Evolutionary conservation across 768 basidiomycete genomes (phyloP).

Genomic region (Hypholoma sublateritium): DNA sequence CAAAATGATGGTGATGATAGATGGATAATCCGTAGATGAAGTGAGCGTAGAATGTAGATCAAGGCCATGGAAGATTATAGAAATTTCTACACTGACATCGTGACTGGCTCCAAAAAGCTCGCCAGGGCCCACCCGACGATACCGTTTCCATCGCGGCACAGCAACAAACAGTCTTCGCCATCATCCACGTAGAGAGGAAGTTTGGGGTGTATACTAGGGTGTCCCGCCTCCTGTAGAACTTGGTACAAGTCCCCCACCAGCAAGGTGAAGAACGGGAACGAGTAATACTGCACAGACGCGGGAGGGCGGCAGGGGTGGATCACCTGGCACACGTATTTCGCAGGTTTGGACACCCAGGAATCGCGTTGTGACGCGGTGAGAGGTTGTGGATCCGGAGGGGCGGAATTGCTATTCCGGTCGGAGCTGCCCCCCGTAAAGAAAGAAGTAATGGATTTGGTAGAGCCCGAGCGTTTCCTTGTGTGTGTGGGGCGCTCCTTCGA

Average conservation of each 20-base stretch:
- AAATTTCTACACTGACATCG: neutral
- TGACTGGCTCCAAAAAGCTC: slow-evolving; percentile 70
- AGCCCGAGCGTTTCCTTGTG: slow-evolving; percentile 31
- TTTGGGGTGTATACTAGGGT: slow-evolving; percentile 71
- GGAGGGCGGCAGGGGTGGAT: slow-evolving; percentile 72
- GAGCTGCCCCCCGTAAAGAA: slow-evolving; percentile 28
- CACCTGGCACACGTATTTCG: slow-evolving; percentile 66
- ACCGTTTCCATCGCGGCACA: slow-evolving; percentile 57
- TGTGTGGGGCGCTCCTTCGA: slow-evolving; percentile 24
- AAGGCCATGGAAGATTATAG: neutral
- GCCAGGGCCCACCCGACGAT: slow-evolving; percentile 80
- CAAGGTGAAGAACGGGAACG: slow-evolving; percentile 78
- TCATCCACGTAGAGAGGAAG: slow-evolving; percentile 77
- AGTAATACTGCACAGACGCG: slow-evolving; percentile 61
- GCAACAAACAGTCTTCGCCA: slow-evolving; percentile 75
- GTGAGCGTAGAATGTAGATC: neutral
- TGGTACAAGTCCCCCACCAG: slow-evolving; percentile 59
- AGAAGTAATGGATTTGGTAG: slow-evolving; percentile 33
- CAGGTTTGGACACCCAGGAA: slow-evolving; percentile 46
- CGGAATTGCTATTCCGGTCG: slow-evolving; percentile 10
- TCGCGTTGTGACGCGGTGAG: slow-evolving; percentile 32
- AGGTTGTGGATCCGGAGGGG: slow-evolving; percentile 19
- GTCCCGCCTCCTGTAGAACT: slow-evolving; percentile 75
- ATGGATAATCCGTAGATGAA: no score
- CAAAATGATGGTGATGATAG: slow-evolving; percentile 7